Conservation (phyloP, 495 filamentous ascomycete genomes). For the Lindgomyces ingoldianus region DNA sequence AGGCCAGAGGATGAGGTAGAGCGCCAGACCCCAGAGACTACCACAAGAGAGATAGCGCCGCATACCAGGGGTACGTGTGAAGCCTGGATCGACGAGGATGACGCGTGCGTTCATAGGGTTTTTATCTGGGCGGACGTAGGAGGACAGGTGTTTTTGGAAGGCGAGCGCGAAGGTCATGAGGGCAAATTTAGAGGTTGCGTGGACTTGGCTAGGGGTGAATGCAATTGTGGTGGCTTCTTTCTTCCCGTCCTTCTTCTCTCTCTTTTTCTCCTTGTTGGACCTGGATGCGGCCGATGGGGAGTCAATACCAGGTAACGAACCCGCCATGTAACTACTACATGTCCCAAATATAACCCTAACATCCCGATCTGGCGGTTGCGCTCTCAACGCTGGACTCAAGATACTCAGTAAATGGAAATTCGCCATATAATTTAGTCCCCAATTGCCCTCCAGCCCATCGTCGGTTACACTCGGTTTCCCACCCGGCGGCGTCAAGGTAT, state of each 20-base stretch:
- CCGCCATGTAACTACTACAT: slow-evolving; percentile 81
- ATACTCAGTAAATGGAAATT: slow-evolving; percentile 95
- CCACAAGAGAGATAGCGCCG: slow-evolving; percentile 83
- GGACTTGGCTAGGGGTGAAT: slow-evolving; percentile 53
- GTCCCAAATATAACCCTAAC: slow-evolving; percentile 84
- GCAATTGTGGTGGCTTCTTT: slow-evolving; percentile 17
- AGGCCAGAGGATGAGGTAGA: slow-evolving; percentile 78
- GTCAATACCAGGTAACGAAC: slow-evolving; percentile 58
- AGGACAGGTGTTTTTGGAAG: slow-evolving; percentile 84
- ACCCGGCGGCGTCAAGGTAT: slow-evolving; percentile 67
- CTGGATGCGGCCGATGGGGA: slow-evolving; percentile 2
- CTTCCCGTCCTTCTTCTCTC: slow-evolving; percentile 24
- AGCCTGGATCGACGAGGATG: slow-evolving; percentile 82
- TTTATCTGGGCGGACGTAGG: slow-evolving; percentile 78
- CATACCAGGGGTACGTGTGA: slow-evolving; percentile 79
- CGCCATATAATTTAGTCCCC: slow-evolving; percentile 92
- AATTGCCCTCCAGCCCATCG: slow-evolving; percentile 84
- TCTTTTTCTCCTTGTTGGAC: slow-evolving; percentile 11
- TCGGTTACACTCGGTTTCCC: slow-evolving; percentile 54
- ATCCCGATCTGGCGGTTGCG: slow-evolving; percentile 90
- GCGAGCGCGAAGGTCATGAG: slow-evolving; percentile 83
- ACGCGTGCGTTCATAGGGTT: slow-evolving; percentile 77
- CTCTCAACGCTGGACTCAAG: slow-evolving; percentile 79
- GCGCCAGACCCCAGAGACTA: slow-evolving; percentile 72
- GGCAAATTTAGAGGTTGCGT: slow-evolving; percentile 84